Evolutionary conservation across 768 basidiomycete genomes (phyloP).

Genomic region (Boletus pseudopeckii): DNA sequence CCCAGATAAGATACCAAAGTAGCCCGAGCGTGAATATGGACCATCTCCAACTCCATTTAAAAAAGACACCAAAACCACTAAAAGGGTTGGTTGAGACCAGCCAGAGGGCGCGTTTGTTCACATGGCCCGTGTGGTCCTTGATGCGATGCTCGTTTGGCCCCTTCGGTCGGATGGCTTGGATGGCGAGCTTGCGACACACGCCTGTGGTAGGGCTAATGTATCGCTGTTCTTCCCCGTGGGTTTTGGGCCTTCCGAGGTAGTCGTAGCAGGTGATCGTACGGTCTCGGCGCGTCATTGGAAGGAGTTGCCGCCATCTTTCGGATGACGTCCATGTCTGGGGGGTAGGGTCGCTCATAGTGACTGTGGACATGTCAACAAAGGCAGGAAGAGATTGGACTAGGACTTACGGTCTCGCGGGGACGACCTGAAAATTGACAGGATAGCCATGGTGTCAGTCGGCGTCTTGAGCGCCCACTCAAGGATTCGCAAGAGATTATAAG

Average conservation of each 20-base stretch:
- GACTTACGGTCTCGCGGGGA: background rate
- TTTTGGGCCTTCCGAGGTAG: background rate
- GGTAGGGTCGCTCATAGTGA: background rate
- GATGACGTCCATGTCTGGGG: too few species aligned
- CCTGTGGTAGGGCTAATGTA: conserved; percentile 19
- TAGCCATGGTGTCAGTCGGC: background rate
- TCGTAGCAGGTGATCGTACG: conserved; percentile 6
- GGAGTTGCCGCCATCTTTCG: background rate
- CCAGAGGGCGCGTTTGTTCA: conserved; percentile 15
- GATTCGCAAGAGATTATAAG: background rate
- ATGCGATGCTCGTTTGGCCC: conserved; percentile 1
- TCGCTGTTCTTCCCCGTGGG: conserved; percentile 12
- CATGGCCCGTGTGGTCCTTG: background rate
- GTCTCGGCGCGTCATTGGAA: background rate
- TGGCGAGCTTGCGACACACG: conserved; percentile 7
- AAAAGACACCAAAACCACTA: background rate
- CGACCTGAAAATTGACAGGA: background rate
- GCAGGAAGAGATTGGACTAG: background rate
- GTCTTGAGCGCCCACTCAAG: background rate
- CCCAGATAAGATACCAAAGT: conserved; percentile 11
- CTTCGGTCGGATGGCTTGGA: conserved; percentile 10
- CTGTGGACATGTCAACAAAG: background rate
- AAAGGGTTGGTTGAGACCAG: conserved; percentile 6
- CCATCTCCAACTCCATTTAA: conserved; percentile 9
- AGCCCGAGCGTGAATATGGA: conserved; percentile 6